Evolutionary conservation across 331 rosid genomes (phyloP), one percentile per base, ranked within the genome.

Genomic region (Malus hybrid): DNA sequence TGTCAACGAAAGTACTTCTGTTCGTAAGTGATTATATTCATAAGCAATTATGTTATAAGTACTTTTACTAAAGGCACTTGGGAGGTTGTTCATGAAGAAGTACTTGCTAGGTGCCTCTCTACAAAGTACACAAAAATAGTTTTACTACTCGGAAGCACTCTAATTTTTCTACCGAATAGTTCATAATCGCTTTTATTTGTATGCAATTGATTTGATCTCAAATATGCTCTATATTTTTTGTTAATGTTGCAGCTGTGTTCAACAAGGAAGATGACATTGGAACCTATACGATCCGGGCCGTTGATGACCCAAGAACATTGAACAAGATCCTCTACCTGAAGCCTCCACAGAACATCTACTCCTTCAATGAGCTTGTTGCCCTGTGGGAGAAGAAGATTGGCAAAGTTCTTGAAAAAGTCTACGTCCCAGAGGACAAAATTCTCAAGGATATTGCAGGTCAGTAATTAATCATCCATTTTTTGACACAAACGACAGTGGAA

Each of bases 351-450:
- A 91, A 91, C 88, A 88, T 68, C 5, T 82, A 82, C 88, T 87
- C 98, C 12, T 84, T 93, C 80, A 90, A 93, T 63, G 89, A 91
- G 31, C 95, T 93, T 28, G 95, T 90, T 1, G 89, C 97, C 44
- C 69, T 90, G 61, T 93, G 96, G 98, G 98, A 91, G 89, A 91
- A 85, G 44, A 93, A 91, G 80, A 93, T 93, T 10, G 95, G 89
- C 48, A 88, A 90, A 82, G 81, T 88, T 69, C 78, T 93, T 1
- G 92, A 90, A 34, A 93, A 91, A 70, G 48, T 24, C 70, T 82
- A 85, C 72, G 78, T 91, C 32, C 77, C 97, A 1, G 96, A 93
- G 55, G 95, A 93, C 32, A 86, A 90, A 54, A 8, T 93, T 69
- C 94, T 91, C 65, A 86, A 90, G 79, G 88, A 90, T 76, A 93